Percentiles rank a stretch among this genome's conserved stretches.
Conservation (phyloP, 225 moss, liverwort and hornwort species). For the Climacium dendroides region DNA sequence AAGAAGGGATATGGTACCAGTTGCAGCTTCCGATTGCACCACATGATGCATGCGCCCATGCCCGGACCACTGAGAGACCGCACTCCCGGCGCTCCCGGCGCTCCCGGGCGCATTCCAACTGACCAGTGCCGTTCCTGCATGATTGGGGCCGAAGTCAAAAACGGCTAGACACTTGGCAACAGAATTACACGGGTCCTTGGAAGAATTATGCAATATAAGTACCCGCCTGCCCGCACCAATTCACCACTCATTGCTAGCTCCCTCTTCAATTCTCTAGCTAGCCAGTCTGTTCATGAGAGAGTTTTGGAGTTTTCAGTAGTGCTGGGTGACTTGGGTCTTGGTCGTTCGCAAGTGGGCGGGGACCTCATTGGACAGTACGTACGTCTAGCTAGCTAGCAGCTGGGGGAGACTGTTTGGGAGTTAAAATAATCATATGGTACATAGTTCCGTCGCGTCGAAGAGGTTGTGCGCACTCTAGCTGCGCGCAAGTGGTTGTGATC, state of each 20-base stretch:
- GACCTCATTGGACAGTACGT: neutral
- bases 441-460: no score
- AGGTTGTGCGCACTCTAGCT: neutral
- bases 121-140: neutral
- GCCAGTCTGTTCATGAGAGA: neutral
- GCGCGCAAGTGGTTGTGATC: neutral
- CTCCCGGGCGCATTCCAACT: no score
- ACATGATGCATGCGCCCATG: neutral
- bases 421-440: neutral
- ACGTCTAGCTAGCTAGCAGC: neutral
- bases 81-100: neutral
- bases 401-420: neutral
- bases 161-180: neutral
- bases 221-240: neutral
- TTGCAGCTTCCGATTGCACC: neutral
- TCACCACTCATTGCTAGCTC: neutral
- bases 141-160: neutral
- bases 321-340: neutral
- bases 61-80: neutral
- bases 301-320: neutral
- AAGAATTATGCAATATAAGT: neutral
- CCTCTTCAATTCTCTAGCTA: no score
- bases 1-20: neutral
- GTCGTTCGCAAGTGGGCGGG: neutral
- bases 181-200: neutral